Base-by-base conservation (phyloP, 2,329 filamentous ascomycete genomes). In the Pyrenochaeta sp. region DNA sequence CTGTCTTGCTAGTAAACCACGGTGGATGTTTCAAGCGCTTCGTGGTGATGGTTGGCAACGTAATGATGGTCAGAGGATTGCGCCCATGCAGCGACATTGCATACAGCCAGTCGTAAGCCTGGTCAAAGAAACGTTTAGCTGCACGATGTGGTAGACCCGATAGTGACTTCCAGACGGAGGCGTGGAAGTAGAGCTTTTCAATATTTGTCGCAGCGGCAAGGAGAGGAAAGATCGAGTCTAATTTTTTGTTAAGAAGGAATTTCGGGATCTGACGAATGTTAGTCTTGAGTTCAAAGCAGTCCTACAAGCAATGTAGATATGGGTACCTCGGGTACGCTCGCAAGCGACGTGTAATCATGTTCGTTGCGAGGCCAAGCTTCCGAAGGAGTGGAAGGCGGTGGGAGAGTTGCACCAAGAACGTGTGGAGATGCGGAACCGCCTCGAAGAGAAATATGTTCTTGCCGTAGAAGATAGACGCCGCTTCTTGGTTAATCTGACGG, bases 381-480 rank as follows among this genome's bases (percentile, higher is more conserved):
- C 15, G 25, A 8, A 56, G 9, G n/a, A 56, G 36, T 7, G 49
- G 36, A 2, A 56, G 44, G 12, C 54, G 49, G 10, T 34, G 27
- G 3, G 27, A 7, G 44, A 52, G 52, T 27, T 56, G 43, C 9
- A 24, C 3, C 2, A 52, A 49, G 24, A 56, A 56, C 5, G 37
- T 19, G 27, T 49, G 36, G 2, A 56, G 25, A 24, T 52, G 49
- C n/a, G 5, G 28, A 30, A 30, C 28, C 28, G 28, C 10, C 28
- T 30, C 45, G 30, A 58, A 53, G 9, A 30, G 28, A 28, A 58
- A 58, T 28, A 58, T 15, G 24, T 58, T 58, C 19, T 36, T 15
- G 22, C 55, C 50, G 24, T 53, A 58, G 50, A 58, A 53, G 15
- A 53, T 30, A 8, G 50, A 3, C 4, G 44, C 39, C 24, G 50